Evolutionary conservation across 331 rosid genomes (phyloP).

Genomic region (Phaseolus coccineus): DNA sequence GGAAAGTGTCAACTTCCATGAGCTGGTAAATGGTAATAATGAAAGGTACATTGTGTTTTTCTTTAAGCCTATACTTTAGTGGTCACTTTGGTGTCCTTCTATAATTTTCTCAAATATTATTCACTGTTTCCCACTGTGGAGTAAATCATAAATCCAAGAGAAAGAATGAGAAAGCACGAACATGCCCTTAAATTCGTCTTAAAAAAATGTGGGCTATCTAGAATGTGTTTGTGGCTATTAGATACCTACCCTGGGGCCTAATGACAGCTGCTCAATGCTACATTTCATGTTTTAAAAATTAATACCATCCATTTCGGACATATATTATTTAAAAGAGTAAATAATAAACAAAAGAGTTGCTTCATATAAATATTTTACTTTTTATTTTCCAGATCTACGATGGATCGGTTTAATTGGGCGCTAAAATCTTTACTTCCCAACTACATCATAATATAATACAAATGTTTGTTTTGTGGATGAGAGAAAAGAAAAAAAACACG

Average conservation of each 20-base stretch:
- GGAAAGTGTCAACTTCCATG: constrained; percentile 37
- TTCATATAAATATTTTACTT: neutral
- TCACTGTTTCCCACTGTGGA: neutral
- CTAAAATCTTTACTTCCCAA: no score
- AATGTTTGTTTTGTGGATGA: no score
- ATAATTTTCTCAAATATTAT: neutral
- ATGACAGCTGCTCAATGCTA: neutral
- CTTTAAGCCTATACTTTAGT: neutral
- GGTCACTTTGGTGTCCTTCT: constrained; percentile 1
- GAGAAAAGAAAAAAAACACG: no score
- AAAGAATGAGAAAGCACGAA: neutral
- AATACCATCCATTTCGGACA: neutral
- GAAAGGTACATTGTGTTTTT: neutral
- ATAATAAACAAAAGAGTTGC: neutral
- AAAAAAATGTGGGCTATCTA: constrained; percentile 4
- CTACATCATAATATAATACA: no score
- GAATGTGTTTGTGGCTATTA: neutral
- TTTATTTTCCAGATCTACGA: neutral
- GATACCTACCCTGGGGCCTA: constrained; percentile 12
- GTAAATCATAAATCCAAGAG: neutral
- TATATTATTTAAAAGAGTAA: neutral
- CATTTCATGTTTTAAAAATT: neutral
- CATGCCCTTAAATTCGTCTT: neutral
- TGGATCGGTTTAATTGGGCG: neutral
- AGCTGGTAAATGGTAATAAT: constrained; percentile 40